phyloP scores from a whole-genome alignment of 108 stramenopile species.

The Cylindrotheca closterium region DNA sequence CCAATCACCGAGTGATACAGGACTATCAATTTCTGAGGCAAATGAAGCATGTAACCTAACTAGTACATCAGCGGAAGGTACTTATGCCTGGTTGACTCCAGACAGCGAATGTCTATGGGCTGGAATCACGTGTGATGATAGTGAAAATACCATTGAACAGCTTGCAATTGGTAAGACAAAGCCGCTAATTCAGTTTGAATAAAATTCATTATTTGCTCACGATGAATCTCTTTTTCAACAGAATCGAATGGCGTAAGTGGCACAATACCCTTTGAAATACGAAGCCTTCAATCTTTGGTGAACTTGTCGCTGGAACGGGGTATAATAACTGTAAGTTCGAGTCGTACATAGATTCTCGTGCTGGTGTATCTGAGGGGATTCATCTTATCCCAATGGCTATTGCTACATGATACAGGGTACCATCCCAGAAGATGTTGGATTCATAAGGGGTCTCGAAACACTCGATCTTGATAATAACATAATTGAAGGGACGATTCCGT shows the following conservation, averaged over 20 bases:
- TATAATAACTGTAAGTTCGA: conserved; percentile 21
- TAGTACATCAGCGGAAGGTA: conserved; percentile 15
- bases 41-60: conserved; percentile 42
- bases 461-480: conserved; percentile 72
- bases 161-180: conserved; percentile 48
- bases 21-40: conserved; percentile 32
- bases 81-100: conserved; percentile 64
- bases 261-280: conserved; percentile 54
- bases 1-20: conserved; percentile 39
- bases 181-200: not conserved
- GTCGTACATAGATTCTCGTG: not conserved
- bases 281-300: conserved; percentile 31
- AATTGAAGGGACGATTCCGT: conserved; percentile 52
- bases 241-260: conserved; percentile 65
- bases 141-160: conserved; percentile 15
- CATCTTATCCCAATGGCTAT: not conserved
- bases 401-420: conserved; percentile 23
- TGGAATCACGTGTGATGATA: conserved; percentile 52
- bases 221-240: conserved; percentile 8
- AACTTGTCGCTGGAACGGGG: conserved; percentile 60
- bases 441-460: conserved; percentile 26
- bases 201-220: conserved; percentile 5
- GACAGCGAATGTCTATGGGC: conserved; percentile 63
- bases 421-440: conserved; percentile 49
- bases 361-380: not conserved